Evolutionary conservation across 2,329 filamentous ascomycete species (phyloP).

Genomic region (Emydomyces testavorans): DNA sequence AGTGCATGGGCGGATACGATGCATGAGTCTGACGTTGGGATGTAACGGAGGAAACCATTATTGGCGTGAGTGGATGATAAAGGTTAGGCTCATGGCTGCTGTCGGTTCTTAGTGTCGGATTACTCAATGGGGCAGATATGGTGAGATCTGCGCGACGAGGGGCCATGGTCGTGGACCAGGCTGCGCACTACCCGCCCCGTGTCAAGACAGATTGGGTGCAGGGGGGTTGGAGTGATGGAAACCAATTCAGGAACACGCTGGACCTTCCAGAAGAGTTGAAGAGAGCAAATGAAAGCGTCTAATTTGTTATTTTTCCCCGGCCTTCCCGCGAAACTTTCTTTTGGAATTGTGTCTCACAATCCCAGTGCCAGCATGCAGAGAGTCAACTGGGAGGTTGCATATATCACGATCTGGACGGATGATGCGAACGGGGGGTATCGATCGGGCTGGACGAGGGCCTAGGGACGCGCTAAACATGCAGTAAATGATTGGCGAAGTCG

Average conservation of each 20-base stretch:
- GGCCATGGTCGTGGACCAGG: constrained; percentile 10
- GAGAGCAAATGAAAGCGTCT: neutral
- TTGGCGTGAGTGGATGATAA: constrained; percentile 12
- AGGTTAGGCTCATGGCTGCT: constrained; percentile 11
- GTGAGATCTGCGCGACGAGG: constrained; percentile 23
- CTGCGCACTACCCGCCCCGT: neutral
- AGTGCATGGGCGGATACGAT: constrained; percentile 14
- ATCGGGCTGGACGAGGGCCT: constrained; percentile 2
- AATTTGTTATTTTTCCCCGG: constrained; percentile 9
- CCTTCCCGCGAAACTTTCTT: neutral
- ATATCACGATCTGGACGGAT: constrained; percentile 12
- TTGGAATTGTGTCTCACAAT: constrained; percentile 10
- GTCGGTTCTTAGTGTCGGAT: constrained; percentile 16
- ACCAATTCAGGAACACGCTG: neutral
- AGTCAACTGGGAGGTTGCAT: neutral
- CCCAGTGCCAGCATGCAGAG: neutral
- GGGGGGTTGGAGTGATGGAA: neutral
- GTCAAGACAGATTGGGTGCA: neutral
- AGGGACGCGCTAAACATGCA: constrained; percentile 8
- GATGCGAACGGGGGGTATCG: constrained; percentile 7
- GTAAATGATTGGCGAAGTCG: constrained; percentile 8
- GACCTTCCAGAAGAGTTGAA: constrained; percentile 8
- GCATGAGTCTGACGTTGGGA: constrained; percentile 8
- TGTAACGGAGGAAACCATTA: constrained; percentile 11
- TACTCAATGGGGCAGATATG: constrained; percentile 24